Percentiles rank a stretch among this genome's conserved stretches.
Conservation (phyloP, 2,329 filamentous ascomycete species). For the Clarireedia monteithiana region DNA sequence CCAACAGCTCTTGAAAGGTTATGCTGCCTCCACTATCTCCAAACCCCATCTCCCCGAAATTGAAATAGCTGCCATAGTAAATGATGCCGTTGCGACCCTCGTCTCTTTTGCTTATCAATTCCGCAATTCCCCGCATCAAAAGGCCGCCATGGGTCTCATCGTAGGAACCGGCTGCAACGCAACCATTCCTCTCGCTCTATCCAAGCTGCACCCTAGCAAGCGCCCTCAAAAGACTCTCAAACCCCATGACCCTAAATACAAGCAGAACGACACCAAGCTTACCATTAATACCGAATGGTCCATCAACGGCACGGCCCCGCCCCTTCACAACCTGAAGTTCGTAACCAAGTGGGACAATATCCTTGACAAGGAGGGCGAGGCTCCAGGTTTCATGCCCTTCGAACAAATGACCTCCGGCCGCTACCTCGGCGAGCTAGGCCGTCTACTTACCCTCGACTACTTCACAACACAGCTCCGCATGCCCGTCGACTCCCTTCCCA, state of each 20-base stretch:
- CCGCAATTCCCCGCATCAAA: conserved; percentile 50
- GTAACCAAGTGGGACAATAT: conserved; percentile 64
- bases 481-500: conserved; percentile 13
- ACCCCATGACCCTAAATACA: conserved; percentile 22
- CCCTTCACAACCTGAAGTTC: conserved; percentile 53
- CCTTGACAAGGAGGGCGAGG: conserved; percentile 59
- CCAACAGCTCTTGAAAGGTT: conserved; percentile 50
- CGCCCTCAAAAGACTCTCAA: conserved; percentile 39
- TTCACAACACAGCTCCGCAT: conserved; percentile 48
- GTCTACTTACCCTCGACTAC: conserved; percentile 75
- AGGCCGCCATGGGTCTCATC: conserved; percentile 72
- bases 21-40: conserved; percentile 37
- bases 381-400: conserved; percentile 84
- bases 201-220: conserved; percentile 56
- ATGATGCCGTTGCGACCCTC: conserved; percentile 73
- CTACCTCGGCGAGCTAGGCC: conserved; percentile 79
- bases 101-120: conserved; percentile 70
- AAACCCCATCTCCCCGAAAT: conserved; percentile 50
- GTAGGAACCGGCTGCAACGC: conserved; percentile 78
- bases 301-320: conserved; percentile 65
- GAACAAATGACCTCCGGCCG: conserved; percentile 97
- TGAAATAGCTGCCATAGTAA: conserved; percentile 68
- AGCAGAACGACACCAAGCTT: conserved; percentile 50
- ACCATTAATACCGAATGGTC: conserved; percentile 82
- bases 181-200: conserved; percentile 63